Percentiles rank a stretch among this genome's conserved stretches.
Evolutionary conservation across 2,329 filamentous ascomycete genomes (phyloP).

Genomic region (Aspergillus ochraceus): DNA sequence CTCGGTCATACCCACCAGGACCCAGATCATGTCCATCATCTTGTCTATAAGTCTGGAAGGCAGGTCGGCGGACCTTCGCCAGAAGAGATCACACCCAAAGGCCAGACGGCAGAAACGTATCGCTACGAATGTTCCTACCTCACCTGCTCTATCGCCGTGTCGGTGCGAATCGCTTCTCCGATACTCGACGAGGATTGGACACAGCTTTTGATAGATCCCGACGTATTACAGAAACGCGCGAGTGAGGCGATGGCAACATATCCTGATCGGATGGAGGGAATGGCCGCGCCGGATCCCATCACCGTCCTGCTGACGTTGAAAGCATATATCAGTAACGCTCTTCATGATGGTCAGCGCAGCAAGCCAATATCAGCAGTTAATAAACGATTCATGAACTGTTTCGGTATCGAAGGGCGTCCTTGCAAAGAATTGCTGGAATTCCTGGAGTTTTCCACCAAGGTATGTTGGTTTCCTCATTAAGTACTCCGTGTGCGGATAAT

Average conservation of each 20-base stretch:
- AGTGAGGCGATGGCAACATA: constrained; percentile 52
- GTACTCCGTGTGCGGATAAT: not conserved
- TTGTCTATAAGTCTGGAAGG: constrained; percentile 46
- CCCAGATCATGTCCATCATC: constrained; percentile 62
- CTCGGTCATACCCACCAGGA: constrained; percentile 49
- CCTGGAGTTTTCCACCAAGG: constrained; percentile 56
- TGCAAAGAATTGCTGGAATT: constrained; percentile 59
- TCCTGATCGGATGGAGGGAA: constrained; percentile 55
- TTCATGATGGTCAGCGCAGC: constrained; percentile 51
- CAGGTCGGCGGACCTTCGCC: constrained; percentile 24
- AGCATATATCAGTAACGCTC: constrained; percentile 61
- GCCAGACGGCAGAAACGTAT: constrained; percentile 45
- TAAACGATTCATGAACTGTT: constrained; percentile 63
- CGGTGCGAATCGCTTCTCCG: constrained; percentile 54
- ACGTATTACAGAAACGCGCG: constrained; percentile 54
- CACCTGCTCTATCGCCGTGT: constrained; percentile 56
- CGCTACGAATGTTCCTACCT: constrained; percentile 60
- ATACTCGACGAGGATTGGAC: constrained; percentile 52
- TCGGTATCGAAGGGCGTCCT: constrained; percentile 55
- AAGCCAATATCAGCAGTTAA: constrained; percentile 60
- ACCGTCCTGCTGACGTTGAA: constrained; percentile 59
- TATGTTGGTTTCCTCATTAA: constrained; percentile 27
- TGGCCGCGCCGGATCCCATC: constrained; percentile 52
- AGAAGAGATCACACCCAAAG: constrained; percentile 28
- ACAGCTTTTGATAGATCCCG: constrained; percentile 54